phyloP scores from a whole-genome alignment of 345 rosid species.

The Brassica carinata region DNA sequence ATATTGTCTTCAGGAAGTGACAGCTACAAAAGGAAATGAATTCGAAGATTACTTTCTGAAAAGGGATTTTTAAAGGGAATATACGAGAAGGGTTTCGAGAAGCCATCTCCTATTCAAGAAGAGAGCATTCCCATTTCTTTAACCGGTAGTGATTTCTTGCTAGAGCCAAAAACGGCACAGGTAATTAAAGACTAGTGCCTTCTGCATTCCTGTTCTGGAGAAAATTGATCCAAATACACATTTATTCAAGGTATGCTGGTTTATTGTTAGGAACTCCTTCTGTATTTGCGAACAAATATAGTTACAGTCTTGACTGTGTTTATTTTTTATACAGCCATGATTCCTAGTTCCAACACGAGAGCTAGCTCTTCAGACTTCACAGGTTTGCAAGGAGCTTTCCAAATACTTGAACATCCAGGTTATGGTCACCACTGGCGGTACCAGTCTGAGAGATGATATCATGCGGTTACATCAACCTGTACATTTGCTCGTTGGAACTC shows the following conservation, averaged over 20 bases:
- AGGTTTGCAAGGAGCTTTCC: too few species aligned
- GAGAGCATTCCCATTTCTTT: constrained; percentile 99
- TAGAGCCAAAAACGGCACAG: constrained; percentile 99
- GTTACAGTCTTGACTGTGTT: too few species aligned
- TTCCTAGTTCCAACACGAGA: too few species aligned
- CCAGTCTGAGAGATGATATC: constrained; percentile 96
- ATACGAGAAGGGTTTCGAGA: constrained; percentile 98
- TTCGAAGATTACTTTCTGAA: constrained; percentile 96
- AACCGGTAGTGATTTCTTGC: constrained; percentile 99
- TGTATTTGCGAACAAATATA: neutral
- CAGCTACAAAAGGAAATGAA: constrained; percentile 98
- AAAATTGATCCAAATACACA: constrained; percentile 92
- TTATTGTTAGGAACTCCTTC: neutral
- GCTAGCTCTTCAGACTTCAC: too few species aligned
- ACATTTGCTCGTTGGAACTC: constrained; percentile 97
- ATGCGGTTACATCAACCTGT: constrained; percentile 98
- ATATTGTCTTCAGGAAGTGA: constrained; percentile 73
- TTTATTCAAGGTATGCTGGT: constrained; percentile 75
- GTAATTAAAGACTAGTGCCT: constrained; percentile 86
- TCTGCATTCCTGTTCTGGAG: constrained; percentile 94
- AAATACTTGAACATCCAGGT: constrained; percentile 90
- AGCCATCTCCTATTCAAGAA: constrained; percentile 99
- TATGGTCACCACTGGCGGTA: constrained; percentile 98
- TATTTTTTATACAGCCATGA: too few species aligned
- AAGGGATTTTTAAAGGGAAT: constrained; percentile 91